Base-by-base conservation (phyloP, 116 monocot genomes). In the Papilionanthe hybrid region DNA sequence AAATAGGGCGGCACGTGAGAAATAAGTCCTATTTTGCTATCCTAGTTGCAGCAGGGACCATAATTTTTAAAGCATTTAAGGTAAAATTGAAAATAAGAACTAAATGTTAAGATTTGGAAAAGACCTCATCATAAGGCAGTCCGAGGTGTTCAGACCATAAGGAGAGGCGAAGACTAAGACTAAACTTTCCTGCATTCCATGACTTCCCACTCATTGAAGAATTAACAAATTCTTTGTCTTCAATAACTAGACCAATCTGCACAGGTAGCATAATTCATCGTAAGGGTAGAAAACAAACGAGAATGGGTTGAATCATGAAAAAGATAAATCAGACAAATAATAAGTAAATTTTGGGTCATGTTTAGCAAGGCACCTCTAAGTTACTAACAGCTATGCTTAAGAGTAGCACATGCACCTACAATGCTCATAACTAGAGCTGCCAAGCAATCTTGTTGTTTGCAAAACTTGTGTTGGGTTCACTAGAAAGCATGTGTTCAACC, bases 81-180 rank as follows among this genome's bases (percentile, higher is more conserved):
- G 6, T 73, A 73, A 44, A 73, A 42, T 5, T 43, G 19, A 73
- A n/a, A 73, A 43, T 7, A 72, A 42, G 27, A 44, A 73, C 22
- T 18, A 73, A 73, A 73, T 44, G 41, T 7, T 45, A 44, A 44
- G 43, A 11, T 73, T n/a, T 9, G 41, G 75, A 25, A 27, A 28
- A 48, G 23, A 99, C 99, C 93, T 99, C 93, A 67, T 84, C 90
- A 83, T 72, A 49, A 79, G n/a, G 86, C 84, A 95, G 90, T 45
- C 99, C 99, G 55, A 99, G 91, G 77, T 99, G 99, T 47, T 99
- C 99, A n/a, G 91, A 85, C 95, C 95, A 99, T 30, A 99, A 67
- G 53, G 93, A 99, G 43, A 99, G 87, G 10, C 99, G 93, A 55
- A 99, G 90, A 75, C 99, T 99, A 57, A 93, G 86, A 79, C 95